phyloP scores from a whole-genome alignment of 441 rosid genomes.

The Dalechampia spathulata region DNA sequence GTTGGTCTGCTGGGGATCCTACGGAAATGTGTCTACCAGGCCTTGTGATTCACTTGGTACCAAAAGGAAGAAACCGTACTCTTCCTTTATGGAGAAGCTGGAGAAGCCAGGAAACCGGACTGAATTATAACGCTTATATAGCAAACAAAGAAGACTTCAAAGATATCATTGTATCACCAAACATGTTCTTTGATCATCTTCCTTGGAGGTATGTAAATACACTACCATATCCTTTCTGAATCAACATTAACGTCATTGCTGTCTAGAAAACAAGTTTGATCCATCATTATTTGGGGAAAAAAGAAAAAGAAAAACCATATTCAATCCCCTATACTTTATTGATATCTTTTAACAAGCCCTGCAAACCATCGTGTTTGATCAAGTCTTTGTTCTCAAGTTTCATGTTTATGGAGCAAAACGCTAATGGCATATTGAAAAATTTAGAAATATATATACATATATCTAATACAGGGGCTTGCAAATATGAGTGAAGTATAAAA shows the following conservation, averaged over 20 bases:
- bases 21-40: conserved; percentile 78
- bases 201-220: conserved; percentile 95
- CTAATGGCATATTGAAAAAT: too few relatives aligned
- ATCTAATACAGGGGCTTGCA: too few relatives aligned
- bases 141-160: conserved; percentile 60
- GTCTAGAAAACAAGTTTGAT: too few relatives aligned
- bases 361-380: too few relatives aligned
- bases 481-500: not conserved
- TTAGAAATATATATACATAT: too few relatives aligned
- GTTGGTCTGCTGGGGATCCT: conserved; percentile 27
- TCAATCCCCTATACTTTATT: too few relatives aligned
- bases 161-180: conserved; percentile 72
- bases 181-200: conserved; percentile 92
- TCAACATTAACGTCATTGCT: not conserved
- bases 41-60: conserved; percentile 63
- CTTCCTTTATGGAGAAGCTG: conserved; percentile 55
- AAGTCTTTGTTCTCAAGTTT: too few relatives aligned
- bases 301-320: too few relatives aligned
- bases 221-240: not conserved
- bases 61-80: conserved; percentile 27
- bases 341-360: too few relatives aligned
- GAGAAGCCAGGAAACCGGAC: conserved; percentile 27
- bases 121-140: conserved; percentile 51
- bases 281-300: too few relatives aligned
- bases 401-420: too few relatives aligned